Base-by-base conservation (phyloP, 345 rosid genomes). In the Hibiscus tridactylites region DNA sequence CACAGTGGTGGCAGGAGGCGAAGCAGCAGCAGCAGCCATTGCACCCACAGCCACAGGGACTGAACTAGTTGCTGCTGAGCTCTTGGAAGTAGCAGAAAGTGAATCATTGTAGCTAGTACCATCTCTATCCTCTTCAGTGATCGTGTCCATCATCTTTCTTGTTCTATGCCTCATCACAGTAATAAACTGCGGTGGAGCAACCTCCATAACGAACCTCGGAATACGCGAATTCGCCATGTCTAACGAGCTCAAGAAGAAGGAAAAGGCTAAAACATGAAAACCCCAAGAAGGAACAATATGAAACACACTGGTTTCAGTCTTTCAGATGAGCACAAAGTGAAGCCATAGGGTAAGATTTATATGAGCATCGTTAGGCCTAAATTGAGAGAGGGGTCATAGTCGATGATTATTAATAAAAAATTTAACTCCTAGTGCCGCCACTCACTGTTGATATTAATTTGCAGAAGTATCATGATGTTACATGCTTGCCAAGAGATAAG, bases 181-280 rank as follows among this genome's bases (percentile, higher is more conserved):
- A 24, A 88, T 79, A 42, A 85, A 84, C 62, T 86, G 96, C 7
- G 96, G 92, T 9, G 98, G 98, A 3, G 97, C 97, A 77, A 85
- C 95, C 85, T 94, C 97, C 59, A 86, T 83, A 3, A 88, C 76
- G 72, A 90, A 88, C 81, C 88, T 90, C 9, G 95, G 79, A 0
- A 88, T 59, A 73, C 90, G 74, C 9, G 91, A 77, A 75, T 62
- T 94, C 5, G 90, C 95, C 98, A 91, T 91, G 52, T 10, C 42
- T 17, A 5, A 56, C 28, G 42, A 29, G 28, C 68, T 60, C 61
- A 28, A 6, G 37, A 67, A 11, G 42, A 68, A 61, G 35, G 19
- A 28, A 70, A 44, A 15, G 52, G 53, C 44, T 62, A 21, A 2
- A 42, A 72, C 37, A 61, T 3, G 52, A 7, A 21, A 50, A 37